phyloP scores from a whole-genome alignment of 306 rosid species.

The Quercus glauca region DNA sequence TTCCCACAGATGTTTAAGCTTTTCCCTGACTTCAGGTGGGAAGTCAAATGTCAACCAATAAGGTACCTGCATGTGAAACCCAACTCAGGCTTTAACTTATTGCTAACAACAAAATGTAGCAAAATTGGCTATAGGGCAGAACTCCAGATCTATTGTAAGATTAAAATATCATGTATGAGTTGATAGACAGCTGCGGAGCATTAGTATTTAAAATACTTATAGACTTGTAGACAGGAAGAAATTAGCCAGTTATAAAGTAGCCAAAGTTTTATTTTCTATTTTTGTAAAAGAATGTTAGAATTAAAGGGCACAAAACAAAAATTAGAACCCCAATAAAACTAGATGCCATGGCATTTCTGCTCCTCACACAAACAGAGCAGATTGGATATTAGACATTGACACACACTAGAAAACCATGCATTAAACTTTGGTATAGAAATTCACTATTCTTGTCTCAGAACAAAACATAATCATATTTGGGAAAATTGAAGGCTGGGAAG shows the following conservation, averaged over 20 bases:
- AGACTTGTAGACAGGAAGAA: neutral
- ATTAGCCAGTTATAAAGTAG: neutral
- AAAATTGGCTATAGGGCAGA: too few species aligned
- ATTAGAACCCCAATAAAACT: neutral
- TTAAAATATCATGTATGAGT: neutral
- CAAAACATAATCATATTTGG: too few species aligned
- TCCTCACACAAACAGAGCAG: neutral
- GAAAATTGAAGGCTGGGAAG: too few species aligned
- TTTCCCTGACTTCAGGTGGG: conserved; percentile 80
- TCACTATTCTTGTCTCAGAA: too few species aligned
- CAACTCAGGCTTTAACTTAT: conserved; percentile 11
- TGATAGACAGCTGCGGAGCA: neutral
- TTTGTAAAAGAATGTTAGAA: too few species aligned
- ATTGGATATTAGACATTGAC: too few species aligned
- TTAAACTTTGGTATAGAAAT: too few species aligned
- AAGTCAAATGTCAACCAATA: conserved; percentile 90
- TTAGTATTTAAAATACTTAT: neutral
- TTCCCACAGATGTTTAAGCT: conserved; percentile 68
- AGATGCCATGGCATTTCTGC: neutral
- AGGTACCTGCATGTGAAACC: conserved; percentile 55
- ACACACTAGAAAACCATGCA: too few species aligned
- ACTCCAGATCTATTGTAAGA: neutral
- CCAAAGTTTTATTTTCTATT: too few species aligned
- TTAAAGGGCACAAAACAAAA: neutral
- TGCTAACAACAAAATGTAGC: neutral